Percentiles rank a stretch among this genome's conserved stretches.
Conservation (phyloP, 495 filamentous ascomycete genomes). For the Alectoria sarmentosa region DNA sequence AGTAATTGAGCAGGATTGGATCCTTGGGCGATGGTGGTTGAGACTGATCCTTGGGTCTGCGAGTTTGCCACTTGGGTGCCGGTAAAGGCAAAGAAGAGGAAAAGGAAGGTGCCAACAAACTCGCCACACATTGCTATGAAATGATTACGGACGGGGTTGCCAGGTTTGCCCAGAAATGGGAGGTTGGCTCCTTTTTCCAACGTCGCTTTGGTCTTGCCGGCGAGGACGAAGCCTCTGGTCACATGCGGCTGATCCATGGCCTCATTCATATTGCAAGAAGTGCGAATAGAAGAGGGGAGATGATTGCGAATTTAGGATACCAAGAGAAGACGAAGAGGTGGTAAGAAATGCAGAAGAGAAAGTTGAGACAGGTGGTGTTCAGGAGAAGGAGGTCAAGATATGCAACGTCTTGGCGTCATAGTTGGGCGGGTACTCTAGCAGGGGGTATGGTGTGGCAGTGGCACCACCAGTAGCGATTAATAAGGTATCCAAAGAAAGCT, state of each 20-base stretch:
- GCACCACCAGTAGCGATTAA: not conserved
- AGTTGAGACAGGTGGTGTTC: not conserved
- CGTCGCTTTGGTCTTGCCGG: conserved; percentile 7
- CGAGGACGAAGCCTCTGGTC: conserved; percentile 15
- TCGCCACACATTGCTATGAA: conserved; percentile 58
- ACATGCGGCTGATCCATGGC: conserved; percentile 2
- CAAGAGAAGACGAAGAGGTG: not conserved
- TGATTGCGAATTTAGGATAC: not conserved
- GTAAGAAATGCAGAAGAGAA: not conserved
- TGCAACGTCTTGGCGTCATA: conserved; percentile 5
- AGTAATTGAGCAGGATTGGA: conserved; percentile 39
- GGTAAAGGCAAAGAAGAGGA: conserved; percentile 74
- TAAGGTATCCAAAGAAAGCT: no score
- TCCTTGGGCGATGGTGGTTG: conserved; percentile 17
- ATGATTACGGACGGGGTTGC: conserved; percentile 36
- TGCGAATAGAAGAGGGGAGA: not conserved
- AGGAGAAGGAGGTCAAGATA: conserved; percentile 4
- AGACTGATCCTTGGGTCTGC: conserved; percentile 9
- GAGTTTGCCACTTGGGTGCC: conserved; percentile 67
- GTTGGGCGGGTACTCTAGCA: not conserved
- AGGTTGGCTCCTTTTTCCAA: conserved; percentile 9
- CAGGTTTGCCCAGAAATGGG: conserved; percentile 15
- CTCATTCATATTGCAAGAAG: not conserved
- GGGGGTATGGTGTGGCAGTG: not conserved
- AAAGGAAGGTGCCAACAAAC: conserved; percentile 77